These are phyloP conservation scores for Didymella glomerata DNA, from an alignment of 2,329 filamentous ascomycete genomes.

Conservation along the genomic window DNA sequence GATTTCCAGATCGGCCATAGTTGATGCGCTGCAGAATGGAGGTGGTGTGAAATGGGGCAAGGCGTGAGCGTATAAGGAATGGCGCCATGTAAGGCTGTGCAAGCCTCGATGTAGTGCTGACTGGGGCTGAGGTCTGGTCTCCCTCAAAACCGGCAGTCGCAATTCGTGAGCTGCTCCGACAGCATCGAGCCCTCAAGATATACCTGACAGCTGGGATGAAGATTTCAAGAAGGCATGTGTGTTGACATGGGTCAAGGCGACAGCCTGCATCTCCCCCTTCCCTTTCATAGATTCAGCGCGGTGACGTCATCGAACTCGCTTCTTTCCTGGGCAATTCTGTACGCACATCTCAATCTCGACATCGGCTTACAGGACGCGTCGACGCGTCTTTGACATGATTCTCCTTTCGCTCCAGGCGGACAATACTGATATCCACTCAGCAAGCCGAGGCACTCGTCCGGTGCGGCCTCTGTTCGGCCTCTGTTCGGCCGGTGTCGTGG, in stretches of 20 bases:
- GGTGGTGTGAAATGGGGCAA: background rate
- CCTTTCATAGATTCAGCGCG: background rate
- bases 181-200: background rate
- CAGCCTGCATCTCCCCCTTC: background rate
- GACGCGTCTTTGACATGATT: background rate
- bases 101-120: conserved; percentile 19
- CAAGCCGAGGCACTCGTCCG: background rate
- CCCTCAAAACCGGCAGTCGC: background rate
- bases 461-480: background rate
- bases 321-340: too few relatives aligned
- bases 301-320: background rate
- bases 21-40: background rate
- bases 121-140: conserved; percentile 7
- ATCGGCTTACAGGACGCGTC: background rate
- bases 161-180: background rate
- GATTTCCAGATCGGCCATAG: background rate
- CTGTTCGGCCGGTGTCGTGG: background rate
- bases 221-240: background rate
- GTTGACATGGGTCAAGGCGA: background rate
- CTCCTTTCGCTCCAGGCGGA: background rate
- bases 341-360: background rate
- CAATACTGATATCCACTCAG: background rate
- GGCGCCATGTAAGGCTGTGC: conserved; percentile 12
- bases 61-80: background rate
- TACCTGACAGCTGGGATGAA: background rate